Percentiles rank a stretch among this genome's conserved stretches.
These are phyloP conservation scores for Trichoderma sp. DNA, from an alignment of 2,329 filamentous ascomycete genomes.

Conservation along the genomic window DNA sequence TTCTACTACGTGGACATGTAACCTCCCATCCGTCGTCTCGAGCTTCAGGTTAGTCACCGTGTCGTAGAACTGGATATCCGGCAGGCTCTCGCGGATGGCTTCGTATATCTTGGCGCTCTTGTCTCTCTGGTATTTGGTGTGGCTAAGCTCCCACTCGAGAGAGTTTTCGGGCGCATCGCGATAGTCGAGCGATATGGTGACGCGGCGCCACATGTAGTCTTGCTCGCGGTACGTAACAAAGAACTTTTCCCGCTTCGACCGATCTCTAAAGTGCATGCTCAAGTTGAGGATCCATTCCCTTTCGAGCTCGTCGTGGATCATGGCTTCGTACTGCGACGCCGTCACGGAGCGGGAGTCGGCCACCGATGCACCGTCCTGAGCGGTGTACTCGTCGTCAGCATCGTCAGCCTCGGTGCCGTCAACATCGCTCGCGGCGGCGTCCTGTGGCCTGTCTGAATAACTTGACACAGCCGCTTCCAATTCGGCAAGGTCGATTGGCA, in stretches of 20 bases:
- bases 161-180: constrained; percentile 75
- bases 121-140: constrained; percentile 79
- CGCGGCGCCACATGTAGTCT: constrained; percentile 75
- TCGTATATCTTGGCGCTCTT: constrained; percentile 94
- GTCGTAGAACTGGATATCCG: constrained; percentile 93
- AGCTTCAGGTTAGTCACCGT: constrained; percentile 95
- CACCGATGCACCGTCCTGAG: constrained; percentile 34
- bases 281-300: constrained; percentile 92
- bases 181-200: constrained; percentile 94
- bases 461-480: constrained; percentile 13
- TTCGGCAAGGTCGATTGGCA: constrained; percentile 22
- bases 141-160: constrained; percentile 77
- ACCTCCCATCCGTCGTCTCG: constrained; percentile 78
- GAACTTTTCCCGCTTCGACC: constrained; percentile 92
- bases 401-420: constrained; percentile 3
- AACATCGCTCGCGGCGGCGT: not conserved
- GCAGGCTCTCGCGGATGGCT: constrained; percentile 84
- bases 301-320: constrained; percentile 79
- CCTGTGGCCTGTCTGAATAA: not conserved
- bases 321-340: constrained; percentile 56
- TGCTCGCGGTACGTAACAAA: constrained; percentile 91
- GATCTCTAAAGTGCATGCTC: constrained; percentile 96
- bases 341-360: constrained; percentile 49
- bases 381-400: constrained; percentile 2
- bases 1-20: constrained; percentile 97